Conservation (phyloP, 1,139 yeast genomes). For the Debaryomycetaceae sp. region DNA sequence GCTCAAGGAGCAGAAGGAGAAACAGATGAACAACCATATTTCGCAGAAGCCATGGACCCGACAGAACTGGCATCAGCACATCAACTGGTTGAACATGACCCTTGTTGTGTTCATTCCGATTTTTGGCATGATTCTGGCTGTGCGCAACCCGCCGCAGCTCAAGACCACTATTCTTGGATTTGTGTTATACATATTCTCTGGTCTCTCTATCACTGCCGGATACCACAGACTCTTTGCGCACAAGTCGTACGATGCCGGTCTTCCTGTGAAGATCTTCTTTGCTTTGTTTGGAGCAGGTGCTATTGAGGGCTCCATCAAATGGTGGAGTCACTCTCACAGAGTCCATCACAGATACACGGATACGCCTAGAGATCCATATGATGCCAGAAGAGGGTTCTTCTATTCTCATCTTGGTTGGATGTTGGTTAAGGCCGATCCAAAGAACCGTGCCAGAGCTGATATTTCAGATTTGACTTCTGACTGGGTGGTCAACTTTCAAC, state of each 20-base stretch:
- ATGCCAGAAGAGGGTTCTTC: constrained; percentile 95
- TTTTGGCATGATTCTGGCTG: constrained; percentile 55
- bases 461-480: constrained; percentile 88
- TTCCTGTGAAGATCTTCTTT: constrained; percentile 67
- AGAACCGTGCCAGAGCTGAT: constrained; percentile 93
- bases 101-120: constrained; percentile 72
- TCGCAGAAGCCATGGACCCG: constrained; percentile 90
- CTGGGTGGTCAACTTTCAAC: constrained; percentile 90
- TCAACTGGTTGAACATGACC: constrained; percentile 91
- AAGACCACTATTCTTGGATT: constrained; percentile 64
- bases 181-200: constrained; percentile 65
- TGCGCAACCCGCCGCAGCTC: constrained; percentile 47
- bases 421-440: constrained; percentile 91
- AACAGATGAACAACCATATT: constrained; percentile 57
- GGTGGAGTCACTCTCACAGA: constrained; percentile 99
- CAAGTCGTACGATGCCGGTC: constrained; percentile 74
- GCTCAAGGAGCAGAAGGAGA: constrained; percentile 46
- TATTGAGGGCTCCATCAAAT: constrained; percentile 93
- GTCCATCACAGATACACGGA: constrained; percentile 97
- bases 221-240: constrained; percentile 78
- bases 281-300: constrained; percentile 94
- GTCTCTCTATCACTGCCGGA: constrained; percentile 89
- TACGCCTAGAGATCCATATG: constrained; percentile 95
- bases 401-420: constrained; percentile 98
- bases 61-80: constrained; percentile 78